A percentile compares a stretch with the other conserved stretches of the same genome.
Evolutionary conservation across 768 basidiomycete species (phyloP).

Genomic region (Macrolepiota fuliginosa): DNA sequence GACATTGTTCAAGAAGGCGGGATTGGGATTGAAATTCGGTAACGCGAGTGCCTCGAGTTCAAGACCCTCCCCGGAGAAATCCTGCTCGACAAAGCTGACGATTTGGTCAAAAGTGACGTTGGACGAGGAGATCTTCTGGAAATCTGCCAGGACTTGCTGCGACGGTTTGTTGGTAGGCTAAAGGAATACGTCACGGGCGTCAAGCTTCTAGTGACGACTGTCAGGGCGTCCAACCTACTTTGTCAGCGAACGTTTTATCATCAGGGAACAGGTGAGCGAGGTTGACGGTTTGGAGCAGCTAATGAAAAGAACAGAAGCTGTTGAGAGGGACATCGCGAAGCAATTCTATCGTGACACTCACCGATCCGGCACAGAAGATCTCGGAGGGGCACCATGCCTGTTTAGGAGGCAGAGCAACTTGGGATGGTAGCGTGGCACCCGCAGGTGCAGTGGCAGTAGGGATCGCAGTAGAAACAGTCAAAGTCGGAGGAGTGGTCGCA

Average conservation of each 20-base stretch:
- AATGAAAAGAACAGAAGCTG: slow-evolving; percentile 14
- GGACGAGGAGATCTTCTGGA: slow-evolving; percentile 41
- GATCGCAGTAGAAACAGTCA: slow-evolving; percentile 56
- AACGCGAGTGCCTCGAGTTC: slow-evolving; percentile 70
- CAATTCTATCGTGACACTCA: slow-evolving; percentile 31
- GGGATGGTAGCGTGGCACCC: slow-evolving; percentile 56
- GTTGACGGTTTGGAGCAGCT: slow-evolving; percentile 87
- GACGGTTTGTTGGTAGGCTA: slow-evolving; percentile 74
- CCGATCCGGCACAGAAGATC: slow-evolving; percentile 80
- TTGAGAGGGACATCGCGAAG: slow-evolving; percentile 5
- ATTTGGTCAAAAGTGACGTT: slow-evolving; percentile 62
- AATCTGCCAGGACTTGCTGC: slow-evolving; percentile 69
- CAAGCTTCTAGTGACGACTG: not conserved
- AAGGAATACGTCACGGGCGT: not conserved
- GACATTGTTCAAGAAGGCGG: slow-evolving; percentile 70
- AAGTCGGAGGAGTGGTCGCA: slow-evolving; percentile 20
- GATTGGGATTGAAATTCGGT: slow-evolving; percentile 56
- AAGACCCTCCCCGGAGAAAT: slow-evolving; percentile 83
- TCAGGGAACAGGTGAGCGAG: slow-evolving; percentile 73
- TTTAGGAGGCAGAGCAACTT: slow-evolving; percentile 58
- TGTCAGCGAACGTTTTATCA: slow-evolving; percentile 88
- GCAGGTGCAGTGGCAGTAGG: slow-evolving; percentile 62
- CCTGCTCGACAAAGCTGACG: slow-evolving; percentile 64
- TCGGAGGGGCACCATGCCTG: slow-evolving; percentile 75
- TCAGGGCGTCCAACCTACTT: slow-evolving; percentile 27